A percentile compares a stretch with the other conserved stretches of the same genome.
These are phyloP conservation scores for Blastocladiella emersonii DNA, from an alignment of 371 early-diverging fungal species.

Conservation along the genomic window DNA sequence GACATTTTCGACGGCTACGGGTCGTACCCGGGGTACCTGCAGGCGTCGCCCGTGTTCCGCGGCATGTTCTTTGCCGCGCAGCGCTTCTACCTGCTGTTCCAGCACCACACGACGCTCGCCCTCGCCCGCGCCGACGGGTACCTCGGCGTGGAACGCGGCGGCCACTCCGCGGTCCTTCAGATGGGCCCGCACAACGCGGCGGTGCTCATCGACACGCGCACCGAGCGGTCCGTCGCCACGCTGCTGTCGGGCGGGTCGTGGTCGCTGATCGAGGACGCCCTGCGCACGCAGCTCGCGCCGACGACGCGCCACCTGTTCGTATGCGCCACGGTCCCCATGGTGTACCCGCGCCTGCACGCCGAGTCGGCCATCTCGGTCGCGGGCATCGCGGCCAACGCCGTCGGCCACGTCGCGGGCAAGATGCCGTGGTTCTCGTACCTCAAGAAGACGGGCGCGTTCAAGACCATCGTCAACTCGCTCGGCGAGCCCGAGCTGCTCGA, in stretches of 20 bases:
- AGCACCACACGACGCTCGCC: conserved; percentile 60
- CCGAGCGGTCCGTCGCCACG: conserved; percentile 50
- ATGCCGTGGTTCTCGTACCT: too few relatives aligned
- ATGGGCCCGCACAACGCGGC: conserved; percentile 51
- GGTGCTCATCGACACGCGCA: conserved; percentile 60
- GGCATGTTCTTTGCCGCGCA: conserved; percentile 47
- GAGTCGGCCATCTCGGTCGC: conserved; percentile 22
- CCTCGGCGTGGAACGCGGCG: conserved; percentile 32
- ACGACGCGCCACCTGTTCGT: conserved; percentile 50
- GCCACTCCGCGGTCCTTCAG: conserved; percentile 33
- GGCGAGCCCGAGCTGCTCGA: conserved; percentile 73
- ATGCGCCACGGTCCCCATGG: conserved; percentile 53
- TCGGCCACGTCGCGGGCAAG: too few relatives aligned
- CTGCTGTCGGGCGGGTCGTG: conserved; percentile 47
- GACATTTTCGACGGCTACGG: conserved; percentile 63
- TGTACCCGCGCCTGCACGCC: conserved; percentile 56
- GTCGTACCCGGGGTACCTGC: conserved; percentile 67
- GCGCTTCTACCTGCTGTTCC: conserved; percentile 71
- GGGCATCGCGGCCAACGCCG: background rate
- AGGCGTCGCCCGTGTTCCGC: conserved; percentile 38
- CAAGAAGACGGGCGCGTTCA: too few relatives aligned
- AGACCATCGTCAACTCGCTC: conserved; percentile 28
- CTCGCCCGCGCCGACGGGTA: conserved; percentile 44
- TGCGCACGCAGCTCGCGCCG: conserved; percentile 37
- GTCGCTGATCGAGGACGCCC: conserved; percentile 37